These are phyloP conservation scores for Lentinus brumalis DNA, from an alignment of 768 basidiomycete species.

Conservation along the genomic window DNA sequence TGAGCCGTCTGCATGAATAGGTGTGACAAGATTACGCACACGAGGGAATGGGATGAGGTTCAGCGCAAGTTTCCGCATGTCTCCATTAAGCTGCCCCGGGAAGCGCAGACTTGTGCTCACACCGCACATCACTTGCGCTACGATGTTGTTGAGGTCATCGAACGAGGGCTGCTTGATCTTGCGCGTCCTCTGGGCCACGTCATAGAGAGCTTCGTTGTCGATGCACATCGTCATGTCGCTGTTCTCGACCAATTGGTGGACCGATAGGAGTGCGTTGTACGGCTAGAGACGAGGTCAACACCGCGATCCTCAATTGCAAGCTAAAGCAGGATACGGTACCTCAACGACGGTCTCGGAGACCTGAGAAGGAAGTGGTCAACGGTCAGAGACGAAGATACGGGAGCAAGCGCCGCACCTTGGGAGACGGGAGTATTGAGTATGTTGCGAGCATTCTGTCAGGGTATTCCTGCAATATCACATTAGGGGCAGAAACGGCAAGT, in stretches of 20 bases:
- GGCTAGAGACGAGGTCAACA: constrained; percentile 42
- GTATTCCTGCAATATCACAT: constrained; percentile 55
- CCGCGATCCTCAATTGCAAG: not conserved
- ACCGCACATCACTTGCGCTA: constrained; percentile 92
- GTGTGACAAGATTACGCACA: constrained; percentile 41
- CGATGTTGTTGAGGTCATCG: constrained; percentile 68
- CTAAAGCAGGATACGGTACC: constrained; percentile 29
- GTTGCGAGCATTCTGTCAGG: constrained; percentile 53
- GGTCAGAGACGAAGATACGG: not conserved
- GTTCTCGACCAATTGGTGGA: constrained; percentile 89
- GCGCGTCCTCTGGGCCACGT: constrained; percentile 65
- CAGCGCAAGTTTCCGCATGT: constrained; percentile 87
- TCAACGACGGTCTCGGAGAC: constrained; percentile 59
- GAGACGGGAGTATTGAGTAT: constrained; percentile 55
- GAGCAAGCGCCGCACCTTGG: constrained; percentile 42
- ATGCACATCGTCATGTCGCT: constrained; percentile 83
- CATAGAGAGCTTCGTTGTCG: constrained; percentile 88
- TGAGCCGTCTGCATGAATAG: not conserved
- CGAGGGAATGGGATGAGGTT: constrained; percentile 97
- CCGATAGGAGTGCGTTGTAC: constrained; percentile 82
- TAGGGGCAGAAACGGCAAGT: constrained; percentile 19
- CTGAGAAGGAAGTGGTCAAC: constrained; percentile 12
- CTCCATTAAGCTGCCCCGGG: constrained; percentile 92
- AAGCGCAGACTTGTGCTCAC: constrained; percentile 90
- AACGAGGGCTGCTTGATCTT: constrained; percentile 68